Evolutionary conservation across 768 basidiomycete species (phyloP).

Genomic region (Trametes gibbosa): DNA sequence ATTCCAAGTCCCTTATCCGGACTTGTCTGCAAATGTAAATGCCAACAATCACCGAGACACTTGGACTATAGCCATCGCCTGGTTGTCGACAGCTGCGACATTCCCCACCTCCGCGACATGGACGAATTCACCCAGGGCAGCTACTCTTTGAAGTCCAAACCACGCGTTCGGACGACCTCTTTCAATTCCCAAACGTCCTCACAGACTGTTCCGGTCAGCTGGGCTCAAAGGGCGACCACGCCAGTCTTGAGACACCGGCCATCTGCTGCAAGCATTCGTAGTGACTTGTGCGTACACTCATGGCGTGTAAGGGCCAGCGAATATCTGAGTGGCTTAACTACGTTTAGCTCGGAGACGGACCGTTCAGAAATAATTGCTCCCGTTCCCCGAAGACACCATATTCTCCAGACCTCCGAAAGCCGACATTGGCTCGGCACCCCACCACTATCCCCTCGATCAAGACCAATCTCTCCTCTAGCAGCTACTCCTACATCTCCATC

Average conservation of each 20-base stretch:
- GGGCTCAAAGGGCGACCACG: slow-evolving; percentile 18
- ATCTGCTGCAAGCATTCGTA: slow-evolving; percentile 19
- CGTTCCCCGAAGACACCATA: slow-evolving; percentile 61
- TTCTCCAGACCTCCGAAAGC: slow-evolving; percentile 53
- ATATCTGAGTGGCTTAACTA: not conserved
- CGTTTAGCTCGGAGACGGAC: slow-evolving; percentile 32
- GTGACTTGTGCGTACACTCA: slow-evolving; percentile 21
- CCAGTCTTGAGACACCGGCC: slow-evolving; percentile 17
- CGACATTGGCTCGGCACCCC: slow-evolving; percentile 58
- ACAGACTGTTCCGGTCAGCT: slow-evolving; percentile 8
- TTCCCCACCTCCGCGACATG: slow-evolving; percentile 3
- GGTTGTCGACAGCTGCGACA: not conserved
- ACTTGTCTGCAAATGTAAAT: not conserved
- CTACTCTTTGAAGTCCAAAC: not conserved
- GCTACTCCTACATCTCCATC: slow-evolving; percentile 29
- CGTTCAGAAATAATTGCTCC: slow-evolving; percentile 56
- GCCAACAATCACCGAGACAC: not conserved
- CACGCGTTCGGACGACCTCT: slow-evolving; percentile 10
- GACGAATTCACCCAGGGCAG: slow-evolving; percentile 17
- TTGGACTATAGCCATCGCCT: not conserved
- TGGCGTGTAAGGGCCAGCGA: not conserved
- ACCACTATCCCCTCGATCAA: slow-evolving; percentile 46
- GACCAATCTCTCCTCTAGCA: slow-evolving; percentile 45
- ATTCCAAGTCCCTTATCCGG: not conserved
- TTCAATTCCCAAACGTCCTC: slow-evolving; percentile 18